Conservation (phyloP, 352 stramenopile species). For the Phytophthora pisi region DNA sequence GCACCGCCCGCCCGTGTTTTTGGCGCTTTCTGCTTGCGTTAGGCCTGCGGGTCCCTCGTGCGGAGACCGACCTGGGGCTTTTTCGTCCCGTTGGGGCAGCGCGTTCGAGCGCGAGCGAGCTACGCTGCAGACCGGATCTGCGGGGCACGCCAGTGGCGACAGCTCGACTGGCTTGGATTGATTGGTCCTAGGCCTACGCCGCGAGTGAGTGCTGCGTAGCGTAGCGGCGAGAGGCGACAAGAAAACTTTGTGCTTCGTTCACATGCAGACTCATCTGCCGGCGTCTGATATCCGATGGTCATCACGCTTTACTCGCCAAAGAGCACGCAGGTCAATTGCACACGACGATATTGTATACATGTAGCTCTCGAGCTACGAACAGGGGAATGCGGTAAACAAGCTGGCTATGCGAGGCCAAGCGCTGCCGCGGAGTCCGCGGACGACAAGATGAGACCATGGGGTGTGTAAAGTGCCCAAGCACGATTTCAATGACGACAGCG, state of each 20-base stretch:
- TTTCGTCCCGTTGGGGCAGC: slow-evolving; percentile 30
- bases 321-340: neutral
- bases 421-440: neutral
- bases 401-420: neutral
- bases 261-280: slow-evolving; percentile 16
- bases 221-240: neutral
- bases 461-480: slow-evolving; percentile 24
- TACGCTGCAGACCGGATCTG: slow-evolving; percentile 22
- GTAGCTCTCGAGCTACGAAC: neutral
- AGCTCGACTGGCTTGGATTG: slow-evolving; percentile 22
- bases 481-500: slow-evolving; percentile 31
- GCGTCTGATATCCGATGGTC: slow-evolving; percentile 24
- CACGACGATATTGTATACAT: neutral
- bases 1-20: slow-evolving; percentile 28
- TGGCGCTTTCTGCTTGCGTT: slow-evolving; percentile 30
- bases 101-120: neutral
- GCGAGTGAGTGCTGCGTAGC: slow-evolving; percentile 7
- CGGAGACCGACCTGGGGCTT: slow-evolving; percentile 22
- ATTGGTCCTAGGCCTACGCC: slow-evolving; percentile 24
- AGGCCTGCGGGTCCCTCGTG: slow-evolving; percentile 18
- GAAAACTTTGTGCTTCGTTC: neutral
- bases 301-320: slow-evolving; percentile 4
- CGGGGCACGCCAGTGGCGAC: slow-evolving; percentile 30
- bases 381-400: slow-evolving; percentile 1
- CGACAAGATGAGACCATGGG: slow-evolving; percentile 21